phyloP scores from a whole-genome alignment of 352 stramenopile species.

The Aphanomyces stellatus region DNA sequence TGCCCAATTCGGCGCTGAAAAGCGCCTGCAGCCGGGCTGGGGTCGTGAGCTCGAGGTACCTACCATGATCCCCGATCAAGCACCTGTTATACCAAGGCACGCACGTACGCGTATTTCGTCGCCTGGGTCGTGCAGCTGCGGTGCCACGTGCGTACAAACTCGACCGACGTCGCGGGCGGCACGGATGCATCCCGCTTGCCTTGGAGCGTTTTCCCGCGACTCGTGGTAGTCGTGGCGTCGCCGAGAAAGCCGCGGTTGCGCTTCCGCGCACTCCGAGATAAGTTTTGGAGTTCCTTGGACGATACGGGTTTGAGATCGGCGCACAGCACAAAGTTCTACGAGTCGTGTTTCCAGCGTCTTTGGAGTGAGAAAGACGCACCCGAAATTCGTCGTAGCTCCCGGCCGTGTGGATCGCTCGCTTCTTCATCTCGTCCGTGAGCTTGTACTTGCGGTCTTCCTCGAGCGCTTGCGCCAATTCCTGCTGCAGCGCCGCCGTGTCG shows the following conservation, averaged over 20 bases:
- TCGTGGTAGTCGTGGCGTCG: too few relatives aligned
- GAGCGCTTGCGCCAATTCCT: constrained; percentile 58
- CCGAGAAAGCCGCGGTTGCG: constrained; percentile 66
- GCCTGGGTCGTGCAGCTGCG: constrained; percentile 46
- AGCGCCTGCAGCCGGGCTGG: constrained; percentile 33
- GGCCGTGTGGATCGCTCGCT: constrained; percentile 78
- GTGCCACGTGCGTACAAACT: constrained; percentile 66
- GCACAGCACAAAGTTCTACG: constrained; percentile 75
- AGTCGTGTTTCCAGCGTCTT: too few relatives aligned
- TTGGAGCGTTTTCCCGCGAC: neutral
- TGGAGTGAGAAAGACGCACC: constrained; percentile 23
- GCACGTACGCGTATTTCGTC: constrained; percentile 39
- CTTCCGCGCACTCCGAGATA: constrained; percentile 36
- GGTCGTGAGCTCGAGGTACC: constrained; percentile 57
- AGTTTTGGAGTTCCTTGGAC: constrained; percentile 54
- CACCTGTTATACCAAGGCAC: too few relatives aligned
- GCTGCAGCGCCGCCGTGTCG: constrained; percentile 60
- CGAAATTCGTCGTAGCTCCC: constrained; percentile 83
- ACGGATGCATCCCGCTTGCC: neutral
- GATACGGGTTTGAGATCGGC: constrained; percentile 75
- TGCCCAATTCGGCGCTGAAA: constrained; percentile 63
- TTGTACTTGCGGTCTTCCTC: constrained; percentile 80
- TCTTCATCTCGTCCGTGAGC: constrained; percentile 80
- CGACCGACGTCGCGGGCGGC: constrained; percentile 34
- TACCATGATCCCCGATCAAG: too few relatives aligned